Evolutionary conservation across 2,329 filamentous ascomycete genomes (phyloP), one percentile per base, ranked within the genome.

Genomic region (Myriangium duriaei): DNA sequence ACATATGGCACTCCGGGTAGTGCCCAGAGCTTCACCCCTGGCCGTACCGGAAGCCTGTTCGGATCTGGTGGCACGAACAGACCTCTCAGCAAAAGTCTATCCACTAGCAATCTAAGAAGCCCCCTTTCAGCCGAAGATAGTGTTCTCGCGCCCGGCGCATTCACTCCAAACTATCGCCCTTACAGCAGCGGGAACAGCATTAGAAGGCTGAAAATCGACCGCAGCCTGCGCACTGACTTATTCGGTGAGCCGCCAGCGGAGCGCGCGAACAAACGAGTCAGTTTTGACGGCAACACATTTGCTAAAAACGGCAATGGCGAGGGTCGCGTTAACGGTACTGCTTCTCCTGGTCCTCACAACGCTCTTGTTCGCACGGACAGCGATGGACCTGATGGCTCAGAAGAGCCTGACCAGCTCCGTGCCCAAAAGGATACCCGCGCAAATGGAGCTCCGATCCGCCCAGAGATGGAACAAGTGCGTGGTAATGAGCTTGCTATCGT

Each of bases 171-270:
- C 32, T 37, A 41, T 13, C 74, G 79, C 41, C 71, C 75, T 48
- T 79, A 78, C 36, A 72, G 74, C n/a, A 76, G 69, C 53, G 74
- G 75, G 31, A 39, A 39, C 18, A 83, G 73, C 54, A 74, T 94
- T 49, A 95, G 95, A 65, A 87, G 86, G 58, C 72, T 98, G 40
- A 81, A 87, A 37, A 95, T 98, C 56, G 92, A 95, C 60, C 79
- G 85, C 45, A 81, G 79, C 47, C 69, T 98, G 55, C 74, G 83
- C 38, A 86, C 72, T 41, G 80, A 76, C 44, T 58, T 78, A 1
- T 78, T 79, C 50, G 55, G 51, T 19, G 46, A 59, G 19, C 61
- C 62, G 34, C 52, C 59, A 28, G 57, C 57, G 13, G 58, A 61
- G 42, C 51, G 58, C 30, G 24, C 45, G n/a, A 79, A 79, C 46